Evolutionary conservation across 345 rosid genomes (phyloP).

Genomic region (Gossypium arboreum): DNA sequence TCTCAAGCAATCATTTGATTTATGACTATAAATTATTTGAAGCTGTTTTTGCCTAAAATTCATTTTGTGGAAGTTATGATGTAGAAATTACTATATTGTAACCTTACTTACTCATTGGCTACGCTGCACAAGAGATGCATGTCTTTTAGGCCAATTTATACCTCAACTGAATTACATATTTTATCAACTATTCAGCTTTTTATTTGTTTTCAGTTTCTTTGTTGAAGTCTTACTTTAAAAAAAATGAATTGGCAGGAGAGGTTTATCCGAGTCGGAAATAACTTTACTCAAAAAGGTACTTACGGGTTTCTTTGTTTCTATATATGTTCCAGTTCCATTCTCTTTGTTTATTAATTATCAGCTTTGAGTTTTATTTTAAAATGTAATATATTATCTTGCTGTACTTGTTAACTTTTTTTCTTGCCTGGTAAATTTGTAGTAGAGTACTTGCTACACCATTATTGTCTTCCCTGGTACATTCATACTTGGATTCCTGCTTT

Average conservation of each 20-base stretch:
- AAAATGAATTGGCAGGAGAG: constrained; percentile 62
- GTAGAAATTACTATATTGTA: background rate
- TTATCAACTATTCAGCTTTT: background rate
- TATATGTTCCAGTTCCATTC: constrained; percentile 15
- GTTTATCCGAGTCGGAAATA: constrained; percentile 84
- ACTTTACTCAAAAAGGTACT: constrained; percentile 74
- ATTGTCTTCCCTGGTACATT: background rate
- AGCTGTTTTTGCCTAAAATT: background rate
- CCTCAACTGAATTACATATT: background rate
- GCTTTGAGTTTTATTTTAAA: background rate
- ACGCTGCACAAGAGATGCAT: background rate
- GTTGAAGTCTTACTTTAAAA: constrained; percentile 11
- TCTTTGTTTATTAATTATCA: background rate
- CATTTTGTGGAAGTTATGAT: background rate
- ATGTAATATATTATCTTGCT: background rate
- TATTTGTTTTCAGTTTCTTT: constrained; percentile 10
- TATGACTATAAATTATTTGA: background rate
- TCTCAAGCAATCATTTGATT: background rate
- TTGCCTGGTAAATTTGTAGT: background rate
- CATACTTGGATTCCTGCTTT: background rate
- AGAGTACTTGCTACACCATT: background rate
- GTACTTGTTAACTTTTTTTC: background rate
- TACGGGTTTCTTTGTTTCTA: constrained; percentile 8
- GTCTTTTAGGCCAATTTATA: background rate
- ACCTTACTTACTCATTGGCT: background rate